A percentile compares a stretch with the other conserved stretches of the same genome.
phyloP scores from a whole-genome alignment of 352 stramenopile genomes.

The Globisporangium carolinianum region DNA sequence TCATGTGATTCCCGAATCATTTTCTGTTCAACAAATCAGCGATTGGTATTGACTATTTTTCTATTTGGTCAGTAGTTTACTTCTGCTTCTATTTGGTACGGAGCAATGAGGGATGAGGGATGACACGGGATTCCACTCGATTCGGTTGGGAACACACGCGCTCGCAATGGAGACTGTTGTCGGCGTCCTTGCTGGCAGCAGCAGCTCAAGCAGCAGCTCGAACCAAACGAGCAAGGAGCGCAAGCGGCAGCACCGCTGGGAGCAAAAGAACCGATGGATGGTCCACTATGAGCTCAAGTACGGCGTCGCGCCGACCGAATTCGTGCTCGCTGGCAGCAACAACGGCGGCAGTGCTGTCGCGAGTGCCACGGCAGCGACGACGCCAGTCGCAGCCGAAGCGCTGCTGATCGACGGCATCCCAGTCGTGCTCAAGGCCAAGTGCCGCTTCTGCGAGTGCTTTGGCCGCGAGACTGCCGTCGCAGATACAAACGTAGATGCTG shows the following conservation, averaged over 20 bases:
- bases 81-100: too few relatives aligned
- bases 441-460: slow-evolving; percentile 55
- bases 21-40: too few relatives aligned
- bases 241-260: slow-evolving; percentile 51
- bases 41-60: too few relatives aligned
- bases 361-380: not conserved
- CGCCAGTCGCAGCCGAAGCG: slow-evolving; percentile 2
- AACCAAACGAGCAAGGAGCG: slow-evolving; percentile 23
- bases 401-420: slow-evolving; percentile 12
- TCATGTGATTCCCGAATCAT: too few relatives aligned
- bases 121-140: too few relatives aligned
- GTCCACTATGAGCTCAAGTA: slow-evolving; percentile 57
- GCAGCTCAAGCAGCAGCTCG: not conserved
- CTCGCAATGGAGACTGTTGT: too few relatives aligned
- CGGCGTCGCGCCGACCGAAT: slow-evolving; percentile 41
- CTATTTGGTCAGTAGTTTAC: too few relatives aligned
- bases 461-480: slow-evolving; percentile 22
- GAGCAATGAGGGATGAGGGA: too few relatives aligned
- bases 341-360: slow-evolving; percentile 6
- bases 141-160: too few relatives aligned
- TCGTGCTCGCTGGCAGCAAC: slow-evolving; percentile 11
- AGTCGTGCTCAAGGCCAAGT: slow-evolving; percentile 42
- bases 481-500: not conserved
- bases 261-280: slow-evolving; percentile 66
- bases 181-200: not conserved